Evolutionary conservation across 2,329 filamentous ascomycete genomes (phyloP).

Genomic region (Microcera coccophila): DNA sequence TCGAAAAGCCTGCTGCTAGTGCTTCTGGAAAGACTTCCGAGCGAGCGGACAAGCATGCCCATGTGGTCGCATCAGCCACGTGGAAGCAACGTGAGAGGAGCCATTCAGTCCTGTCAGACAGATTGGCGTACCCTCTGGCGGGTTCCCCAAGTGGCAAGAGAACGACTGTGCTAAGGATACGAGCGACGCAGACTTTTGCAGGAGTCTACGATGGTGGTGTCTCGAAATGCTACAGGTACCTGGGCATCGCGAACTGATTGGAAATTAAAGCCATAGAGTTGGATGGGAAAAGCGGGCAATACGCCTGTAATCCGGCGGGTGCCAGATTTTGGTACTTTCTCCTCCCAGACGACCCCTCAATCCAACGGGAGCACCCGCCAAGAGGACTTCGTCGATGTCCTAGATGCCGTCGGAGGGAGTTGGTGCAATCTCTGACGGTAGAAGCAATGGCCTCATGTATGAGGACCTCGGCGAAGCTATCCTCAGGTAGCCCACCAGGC

Average conservation of each 20-base stretch:
- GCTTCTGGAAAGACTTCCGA: conserved; percentile 11
- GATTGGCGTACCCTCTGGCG: neutral
- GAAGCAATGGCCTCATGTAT: neutral
- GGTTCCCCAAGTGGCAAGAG: neutral
- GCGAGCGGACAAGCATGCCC: neutral
- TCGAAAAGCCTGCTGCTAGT: conserved; percentile 8
- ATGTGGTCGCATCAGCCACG: conserved; percentile 19
- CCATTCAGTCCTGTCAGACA: neutral
- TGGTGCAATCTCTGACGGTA: neutral
- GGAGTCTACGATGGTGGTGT: too few species aligned
- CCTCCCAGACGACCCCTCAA: too few species aligned
- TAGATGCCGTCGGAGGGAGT: too few species aligned
- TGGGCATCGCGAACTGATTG: neutral
- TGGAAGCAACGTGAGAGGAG: conserved; percentile 21
- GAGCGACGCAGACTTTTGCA: too few species aligned
- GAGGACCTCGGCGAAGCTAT: too few species aligned
- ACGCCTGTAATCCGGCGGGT: too few species aligned
- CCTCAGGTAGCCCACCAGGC: conserved; percentile 10
- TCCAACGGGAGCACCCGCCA: too few species aligned
- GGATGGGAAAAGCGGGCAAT: conserved; percentile 5
- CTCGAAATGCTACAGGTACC: neutral
- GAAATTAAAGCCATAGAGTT: neutral
- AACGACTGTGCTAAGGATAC: neutral
- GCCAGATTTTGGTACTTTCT: too few species aligned
- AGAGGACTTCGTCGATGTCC: too few species aligned